Evolutionary conservation across 139 green algal genomes (phyloP).

Genomic region (Yamagishiella unicocca): DNA sequence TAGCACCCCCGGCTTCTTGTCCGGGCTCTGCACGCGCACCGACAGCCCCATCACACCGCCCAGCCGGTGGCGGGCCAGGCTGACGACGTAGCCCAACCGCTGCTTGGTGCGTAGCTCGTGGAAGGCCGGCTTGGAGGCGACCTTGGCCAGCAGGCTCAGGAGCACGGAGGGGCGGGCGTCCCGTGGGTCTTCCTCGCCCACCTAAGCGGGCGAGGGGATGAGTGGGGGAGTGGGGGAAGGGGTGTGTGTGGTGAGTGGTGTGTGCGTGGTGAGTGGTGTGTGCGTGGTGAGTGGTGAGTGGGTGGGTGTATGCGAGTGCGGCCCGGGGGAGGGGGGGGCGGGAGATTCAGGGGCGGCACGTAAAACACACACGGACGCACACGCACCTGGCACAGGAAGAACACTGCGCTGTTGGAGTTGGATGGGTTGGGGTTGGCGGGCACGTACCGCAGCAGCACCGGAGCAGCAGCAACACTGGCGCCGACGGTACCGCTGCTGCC

Average conservation of each 20-base stretch:
- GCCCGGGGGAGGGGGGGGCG: no score
- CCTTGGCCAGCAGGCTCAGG: conserved; percentile 47
- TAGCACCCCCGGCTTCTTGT: conserved; percentile 8
- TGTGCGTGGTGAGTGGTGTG: background rate
- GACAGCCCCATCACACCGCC: conserved; percentile 42
- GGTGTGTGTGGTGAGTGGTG: background rate
- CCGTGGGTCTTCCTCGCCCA: conserved; percentile 9
- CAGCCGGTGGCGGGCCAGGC: conserved; percentile 17
- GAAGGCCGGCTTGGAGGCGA: conserved; percentile 67
- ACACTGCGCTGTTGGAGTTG: conserved; percentile 66
- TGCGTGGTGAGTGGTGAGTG: background rate
- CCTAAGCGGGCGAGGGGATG: background rate
- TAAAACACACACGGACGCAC: no score
- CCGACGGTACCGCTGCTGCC: no score
- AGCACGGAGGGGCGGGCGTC: conserved; percentile 16
- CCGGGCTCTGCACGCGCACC: conserved; percentile 55
- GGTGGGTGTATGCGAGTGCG: no score
- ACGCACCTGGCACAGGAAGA: conserved; percentile 58
- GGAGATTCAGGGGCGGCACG: no score
- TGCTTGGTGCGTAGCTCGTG: conserved; percentile 65
- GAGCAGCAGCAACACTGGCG: background rate
- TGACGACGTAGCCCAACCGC: conserved; percentile 67
- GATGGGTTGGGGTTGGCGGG: conserved; percentile 67
- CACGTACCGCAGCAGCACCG: conserved; percentile 38
- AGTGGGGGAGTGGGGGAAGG: background rate